A percentile compares a stretch with the other conserved stretches of the same genome.
Evolutionary conservation across 345 rosid species (phyloP).

Genomic region (Jatropha curcas): DNA sequence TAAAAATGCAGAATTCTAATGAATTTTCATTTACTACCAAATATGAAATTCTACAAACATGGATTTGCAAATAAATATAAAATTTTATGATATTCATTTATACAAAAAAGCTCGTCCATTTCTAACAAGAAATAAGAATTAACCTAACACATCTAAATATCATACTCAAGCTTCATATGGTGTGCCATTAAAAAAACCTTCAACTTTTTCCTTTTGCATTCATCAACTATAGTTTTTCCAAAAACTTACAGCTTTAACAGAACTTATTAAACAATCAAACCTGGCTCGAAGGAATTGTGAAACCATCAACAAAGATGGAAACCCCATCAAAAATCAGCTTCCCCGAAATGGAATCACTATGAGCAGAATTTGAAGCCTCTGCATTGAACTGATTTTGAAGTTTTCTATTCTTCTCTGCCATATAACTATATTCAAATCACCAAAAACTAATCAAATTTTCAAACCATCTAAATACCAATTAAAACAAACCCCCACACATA

Average conservation of each 20-base stretch:
- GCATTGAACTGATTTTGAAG: conserved; percentile 68
- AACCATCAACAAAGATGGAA: conserved; percentile 91
- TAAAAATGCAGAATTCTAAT: no score
- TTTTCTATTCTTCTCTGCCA: conserved; percentile 79
- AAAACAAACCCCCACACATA: background rate
- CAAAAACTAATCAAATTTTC: conserved; percentile 16
- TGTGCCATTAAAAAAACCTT: background rate
- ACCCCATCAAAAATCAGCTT: conserved; percentile 74
- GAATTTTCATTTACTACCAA: no score
- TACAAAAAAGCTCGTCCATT: no score
- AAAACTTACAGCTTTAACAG: background rate
- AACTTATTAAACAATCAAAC: conserved; percentile 30
- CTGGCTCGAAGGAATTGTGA: conserved; percentile 90
- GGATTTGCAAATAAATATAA: no score
- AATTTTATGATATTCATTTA: no score
- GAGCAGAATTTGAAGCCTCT: conserved; percentile 55
- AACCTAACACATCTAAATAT: background rate
- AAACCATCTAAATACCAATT: background rate
- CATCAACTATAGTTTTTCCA: background rate
- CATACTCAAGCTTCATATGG: background rate
- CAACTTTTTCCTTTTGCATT: background rate
- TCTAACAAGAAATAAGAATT: background rate
- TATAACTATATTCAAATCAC: conserved; percentile 53
- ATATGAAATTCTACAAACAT: no score
- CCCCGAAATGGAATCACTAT: conserved; percentile 39